A percentile compares a stretch with the other conserved stretches of the same genome.
phyloP scores from a whole-genome alignment of 2,329 filamentous ascomycete genomes.

The Pleurostoma richardsiae region DNA sequence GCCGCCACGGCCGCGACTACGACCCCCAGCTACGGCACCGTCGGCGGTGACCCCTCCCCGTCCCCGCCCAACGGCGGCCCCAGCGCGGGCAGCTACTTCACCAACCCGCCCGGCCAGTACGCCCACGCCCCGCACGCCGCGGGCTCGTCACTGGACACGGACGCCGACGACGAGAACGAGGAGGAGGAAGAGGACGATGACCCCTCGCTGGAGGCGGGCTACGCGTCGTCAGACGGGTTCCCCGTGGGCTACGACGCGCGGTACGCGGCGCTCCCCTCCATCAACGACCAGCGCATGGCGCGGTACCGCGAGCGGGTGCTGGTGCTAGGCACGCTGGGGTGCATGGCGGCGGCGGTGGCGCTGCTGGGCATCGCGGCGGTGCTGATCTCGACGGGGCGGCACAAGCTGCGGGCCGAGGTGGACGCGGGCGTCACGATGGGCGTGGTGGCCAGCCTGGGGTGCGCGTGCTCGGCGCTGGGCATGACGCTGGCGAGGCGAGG shows the following conservation, averaged over 20 bases:
- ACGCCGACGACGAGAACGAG: conserved; percentile 38
- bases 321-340: conserved; percentile 44
- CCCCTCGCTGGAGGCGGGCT: conserved; percentile 14
- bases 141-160: conserved; percentile 26
- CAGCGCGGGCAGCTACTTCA: conserved; percentile 12
- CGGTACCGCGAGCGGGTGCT: conserved; percentile 51
- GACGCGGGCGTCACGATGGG: conserved; percentile 69
- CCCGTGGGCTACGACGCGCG: conserved; percentile 47
- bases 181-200: conserved; percentile 27
- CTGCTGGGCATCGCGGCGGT: conserved; percentile 61
- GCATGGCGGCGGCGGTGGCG: conserved; percentile 54
- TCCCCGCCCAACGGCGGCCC: neutral
- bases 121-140: conserved; percentile 17
- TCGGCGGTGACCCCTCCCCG: conserved; percentile 11
- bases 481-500: conserved; percentile 50
- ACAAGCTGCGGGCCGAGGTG: conserved; percentile 64
- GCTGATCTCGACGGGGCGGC: conserved; percentile 63
- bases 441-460: conserved; percentile 60
- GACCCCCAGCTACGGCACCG: conserved; percentile 16
- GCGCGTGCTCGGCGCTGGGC: conserved; percentile 56
- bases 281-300: conserved; percentile 43
- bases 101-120: conserved; percentile 21
- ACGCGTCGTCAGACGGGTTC: conserved; percentile 48
- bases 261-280: conserved; percentile 47
- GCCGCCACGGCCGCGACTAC: conserved; percentile 12